Evolutionary conservation across 768 basidiomycete genomes (phyloP).

Genomic region (Pulveroboletus sp.): DNA sequence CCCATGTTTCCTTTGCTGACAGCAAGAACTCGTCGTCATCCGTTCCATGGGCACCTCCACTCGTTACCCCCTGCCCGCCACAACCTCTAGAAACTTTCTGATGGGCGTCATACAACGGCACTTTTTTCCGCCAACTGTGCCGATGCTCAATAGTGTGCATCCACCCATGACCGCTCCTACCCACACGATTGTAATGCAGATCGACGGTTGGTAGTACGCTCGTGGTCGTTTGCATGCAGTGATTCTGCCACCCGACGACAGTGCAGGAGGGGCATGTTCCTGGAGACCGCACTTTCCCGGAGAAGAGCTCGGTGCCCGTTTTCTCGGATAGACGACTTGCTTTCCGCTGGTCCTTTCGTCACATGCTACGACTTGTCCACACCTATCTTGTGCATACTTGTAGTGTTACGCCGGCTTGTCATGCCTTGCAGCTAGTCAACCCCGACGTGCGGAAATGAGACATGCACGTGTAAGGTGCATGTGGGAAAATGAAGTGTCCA

Average conservation of each 20-base stretch:
- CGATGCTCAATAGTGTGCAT: constrained; percentile 32
- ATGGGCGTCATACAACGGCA: constrained; percentile 11
- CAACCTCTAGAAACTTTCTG: constrained; percentile 38
- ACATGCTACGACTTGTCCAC: not conserved
- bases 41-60: constrained; percentile 32
- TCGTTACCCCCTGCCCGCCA: constrained; percentile 39
- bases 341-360: not conserved
- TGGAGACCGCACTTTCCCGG: constrained; percentile 18
- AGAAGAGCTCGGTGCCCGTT: not conserved
- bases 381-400: not conserved
- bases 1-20: not conserved
- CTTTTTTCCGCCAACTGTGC: no score
- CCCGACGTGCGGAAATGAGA: constrained; percentile 12
- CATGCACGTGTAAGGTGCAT: constrained; percentile 10
- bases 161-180: constrained; percentile 37
- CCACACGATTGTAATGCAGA: constrained; percentile 15
- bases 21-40: constrained; percentile 28
- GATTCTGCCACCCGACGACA: constrained; percentile 44
- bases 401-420: not conserved
- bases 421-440: not conserved
- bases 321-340: not conserved
- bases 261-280: constrained; percentile 37
- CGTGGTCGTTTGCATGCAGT: constrained; percentile 53
- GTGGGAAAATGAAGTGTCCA: constrained; percentile 11
- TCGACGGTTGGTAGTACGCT: constrained; percentile 44